A percentile compares a stretch with the other conserved stretches of the same genome.
Evolutionary conservation across 352 stramenopile genomes (phyloP).

Genomic region (Phytophthora cactorum): DNA sequence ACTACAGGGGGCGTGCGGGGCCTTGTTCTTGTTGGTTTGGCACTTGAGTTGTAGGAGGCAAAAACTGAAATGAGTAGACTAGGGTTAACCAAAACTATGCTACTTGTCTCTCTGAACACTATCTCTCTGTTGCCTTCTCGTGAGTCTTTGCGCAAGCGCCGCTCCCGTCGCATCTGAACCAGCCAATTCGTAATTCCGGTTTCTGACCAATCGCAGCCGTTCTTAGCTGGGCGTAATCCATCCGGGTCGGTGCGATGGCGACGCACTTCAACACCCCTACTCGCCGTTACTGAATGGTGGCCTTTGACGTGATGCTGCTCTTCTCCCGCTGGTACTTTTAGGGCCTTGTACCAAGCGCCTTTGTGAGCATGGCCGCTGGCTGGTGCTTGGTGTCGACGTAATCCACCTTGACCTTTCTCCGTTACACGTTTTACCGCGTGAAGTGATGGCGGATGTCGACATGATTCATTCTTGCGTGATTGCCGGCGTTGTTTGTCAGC

Average conservation of each 20-base stretch:
- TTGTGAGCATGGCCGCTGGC: neutral
- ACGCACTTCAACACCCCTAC: neutral
- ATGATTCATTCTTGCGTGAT: neutral
- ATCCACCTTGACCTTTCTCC: neutral
- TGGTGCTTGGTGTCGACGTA: neutral
- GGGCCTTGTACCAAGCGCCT: neutral
- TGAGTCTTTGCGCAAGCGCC: neutral
- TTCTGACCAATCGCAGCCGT: neutral
- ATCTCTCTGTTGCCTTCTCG: neutral
- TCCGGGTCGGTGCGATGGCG: neutral
- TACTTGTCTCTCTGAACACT: neutral
- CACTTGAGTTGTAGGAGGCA: neutral
- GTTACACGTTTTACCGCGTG: neutral
- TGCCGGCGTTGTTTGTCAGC: neutral
- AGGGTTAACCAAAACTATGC: neutral
- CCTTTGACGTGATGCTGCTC: neutral
- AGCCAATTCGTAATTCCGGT: neutral
- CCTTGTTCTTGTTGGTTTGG: no score
- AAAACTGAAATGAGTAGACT: neutral
- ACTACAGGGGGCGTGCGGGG: no score
- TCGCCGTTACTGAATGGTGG: neutral
- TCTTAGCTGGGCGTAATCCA: neutral
- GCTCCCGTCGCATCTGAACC: neutral
- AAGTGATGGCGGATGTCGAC: neutral
- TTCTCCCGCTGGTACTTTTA: neutral